Evolutionary conservation across 345 rosid genomes (phyloP).

Genomic region (Pistacia vera): DNA sequence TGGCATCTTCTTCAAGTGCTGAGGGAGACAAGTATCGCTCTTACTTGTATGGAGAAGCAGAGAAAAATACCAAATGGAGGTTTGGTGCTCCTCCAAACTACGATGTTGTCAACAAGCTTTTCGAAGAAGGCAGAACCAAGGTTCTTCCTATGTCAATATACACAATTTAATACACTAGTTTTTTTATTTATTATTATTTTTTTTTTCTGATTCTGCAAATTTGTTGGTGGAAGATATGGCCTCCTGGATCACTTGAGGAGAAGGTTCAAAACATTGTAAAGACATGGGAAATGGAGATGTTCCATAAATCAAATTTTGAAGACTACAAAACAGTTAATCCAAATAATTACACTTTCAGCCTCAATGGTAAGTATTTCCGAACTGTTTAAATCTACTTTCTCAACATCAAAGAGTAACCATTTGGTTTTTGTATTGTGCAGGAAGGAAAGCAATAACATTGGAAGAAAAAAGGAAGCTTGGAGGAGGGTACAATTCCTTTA

Average conservation of each 20-base stretch:
- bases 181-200: not conserved
- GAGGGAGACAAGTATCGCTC: conserved; percentile 47
- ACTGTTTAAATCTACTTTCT: not conserved
- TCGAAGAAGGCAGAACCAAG: conserved; percentile 64
- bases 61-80: conserved; percentile 59
- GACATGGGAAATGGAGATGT: conserved; percentile 75
- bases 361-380: conserved; percentile 42
- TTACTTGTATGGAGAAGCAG: conserved; percentile 52
- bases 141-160: conserved; percentile 10
- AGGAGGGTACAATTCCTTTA: conserved; percentile 58
- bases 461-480: conserved; percentile 47
- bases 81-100: conserved; percentile 56
- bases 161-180: too few species aligned
- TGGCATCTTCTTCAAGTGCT: conserved; percentile 30
- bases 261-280: conserved; percentile 64
- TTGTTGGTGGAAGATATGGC: conserved; percentile 47
- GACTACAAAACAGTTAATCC: conserved; percentile 46
- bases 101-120: conserved; percentile 57
- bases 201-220: not conserved
- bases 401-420: too few species aligned
- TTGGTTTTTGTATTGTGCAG: conserved; percentile 19
- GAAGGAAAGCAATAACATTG: conserved; percentile 44
- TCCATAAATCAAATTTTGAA: conserved; percentile 38
- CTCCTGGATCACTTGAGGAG: conserved; percentile 61
- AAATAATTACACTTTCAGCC: conserved; percentile 35